phyloP scores from a whole-genome alignment of 1,284 basidiomycete genomes.

The Ganoderma sp. region DNA sequence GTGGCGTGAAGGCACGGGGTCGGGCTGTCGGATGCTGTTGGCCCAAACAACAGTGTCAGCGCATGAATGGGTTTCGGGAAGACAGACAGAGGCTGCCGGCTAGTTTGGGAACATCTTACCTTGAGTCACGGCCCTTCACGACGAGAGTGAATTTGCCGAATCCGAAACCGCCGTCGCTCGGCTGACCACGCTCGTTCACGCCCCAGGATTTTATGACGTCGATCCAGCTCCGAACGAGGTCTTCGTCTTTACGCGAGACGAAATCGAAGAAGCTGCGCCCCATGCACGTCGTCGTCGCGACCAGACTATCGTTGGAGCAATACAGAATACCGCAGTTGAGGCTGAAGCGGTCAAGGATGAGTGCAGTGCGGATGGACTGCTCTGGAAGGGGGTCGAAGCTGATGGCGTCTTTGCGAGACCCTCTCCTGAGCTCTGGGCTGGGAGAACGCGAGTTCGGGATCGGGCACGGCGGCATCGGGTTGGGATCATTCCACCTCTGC shows the following conservation, averaged over 20 bases:
- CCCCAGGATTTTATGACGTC: slow-evolving; percentile 78
- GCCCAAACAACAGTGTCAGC: slow-evolving; percentile 1
- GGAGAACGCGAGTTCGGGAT: slow-evolving; percentile 29
- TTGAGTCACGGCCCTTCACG: slow-evolving; percentile 62
- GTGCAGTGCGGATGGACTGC: slow-evolving; percentile 70
- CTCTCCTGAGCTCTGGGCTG: slow-evolving; percentile 21
- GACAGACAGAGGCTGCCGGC: neutral
- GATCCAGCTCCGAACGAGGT: slow-evolving; percentile 69
- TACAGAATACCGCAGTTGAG: slow-evolving; percentile 66
- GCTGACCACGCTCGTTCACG: slow-evolving; percentile 78
- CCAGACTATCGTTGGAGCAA: slow-evolving; percentile 71
- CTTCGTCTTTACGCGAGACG: slow-evolving; percentile 64
- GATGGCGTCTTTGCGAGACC: slow-evolving; percentile 40
- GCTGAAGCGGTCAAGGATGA: slow-evolving; percentile 78
- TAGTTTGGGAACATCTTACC: slow-evolving; percentile 43
- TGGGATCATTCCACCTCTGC: slow-evolving; percentile 76
- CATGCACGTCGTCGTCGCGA: slow-evolving; percentile 61
- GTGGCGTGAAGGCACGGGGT: slow-evolving; percentile 34
- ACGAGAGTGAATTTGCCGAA: slow-evolving; percentile 70
- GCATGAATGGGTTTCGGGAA: slow-evolving; percentile 1
- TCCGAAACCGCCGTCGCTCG: slow-evolving; percentile 80
- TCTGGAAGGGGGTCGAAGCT: slow-evolving; percentile 63
- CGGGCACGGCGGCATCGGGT: slow-evolving; percentile 54
- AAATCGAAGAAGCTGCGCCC: slow-evolving; percentile 78
- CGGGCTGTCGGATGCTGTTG: slow-evolving; percentile 36